Conservation (phyloP, 306 rosid species). For the Ormosia emarginata region DNA sequence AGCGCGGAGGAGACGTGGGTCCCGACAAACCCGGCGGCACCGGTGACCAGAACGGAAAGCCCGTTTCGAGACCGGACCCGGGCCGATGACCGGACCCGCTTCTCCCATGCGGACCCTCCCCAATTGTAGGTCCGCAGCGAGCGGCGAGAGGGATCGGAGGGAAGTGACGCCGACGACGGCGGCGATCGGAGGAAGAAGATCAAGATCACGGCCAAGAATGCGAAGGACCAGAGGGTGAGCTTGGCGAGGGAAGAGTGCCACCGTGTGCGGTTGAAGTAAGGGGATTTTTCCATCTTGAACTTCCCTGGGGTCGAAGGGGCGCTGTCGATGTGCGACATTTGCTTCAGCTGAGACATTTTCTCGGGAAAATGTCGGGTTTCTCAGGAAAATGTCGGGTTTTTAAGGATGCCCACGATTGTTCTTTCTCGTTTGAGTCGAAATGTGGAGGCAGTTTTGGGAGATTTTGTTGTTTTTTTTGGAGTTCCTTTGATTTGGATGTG, state of each 20-base stretch:
- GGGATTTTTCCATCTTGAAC: slow-evolving; percentile 84
- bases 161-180: slow-evolving; percentile 29
- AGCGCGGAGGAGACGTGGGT: slow-evolving; percentile 88
- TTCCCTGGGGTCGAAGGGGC: slow-evolving; percentile 91
- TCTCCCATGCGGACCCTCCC: slow-evolving; percentile 96
- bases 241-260: slow-evolving; percentile 79
- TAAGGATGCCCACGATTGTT: slow-evolving; percentile 27
- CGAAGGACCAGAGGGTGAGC: slow-evolving; percentile 74
- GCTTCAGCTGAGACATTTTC: slow-evolving; percentile 53
- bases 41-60: slow-evolving; percentile 77
- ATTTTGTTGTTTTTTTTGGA: background rate
- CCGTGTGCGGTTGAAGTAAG: slow-evolving; percentile 65
- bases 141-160: slow-evolving; percentile 77
- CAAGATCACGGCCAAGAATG: slow-evolving; percentile 72
- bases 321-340: slow-evolving; percentile 74
- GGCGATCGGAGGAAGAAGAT: slow-evolving; percentile 80
- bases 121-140: slow-evolving; percentile 66
- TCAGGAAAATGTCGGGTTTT: slow-evolving; percentile 23
- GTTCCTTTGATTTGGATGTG: background rate
- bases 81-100: slow-evolving; percentile 69
- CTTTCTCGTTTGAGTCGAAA: background rate
- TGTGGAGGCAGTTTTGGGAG: background rate
- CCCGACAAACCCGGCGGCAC: slow-evolving; percentile 92
- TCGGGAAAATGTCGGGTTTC: slow-evolving; percentile 24
- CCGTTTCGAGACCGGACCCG: slow-evolving; percentile 64